phyloP scores from a whole-genome alignment of 2,329 filamentous ascomycete species.

The Claviceps fusiformis region DNA sequence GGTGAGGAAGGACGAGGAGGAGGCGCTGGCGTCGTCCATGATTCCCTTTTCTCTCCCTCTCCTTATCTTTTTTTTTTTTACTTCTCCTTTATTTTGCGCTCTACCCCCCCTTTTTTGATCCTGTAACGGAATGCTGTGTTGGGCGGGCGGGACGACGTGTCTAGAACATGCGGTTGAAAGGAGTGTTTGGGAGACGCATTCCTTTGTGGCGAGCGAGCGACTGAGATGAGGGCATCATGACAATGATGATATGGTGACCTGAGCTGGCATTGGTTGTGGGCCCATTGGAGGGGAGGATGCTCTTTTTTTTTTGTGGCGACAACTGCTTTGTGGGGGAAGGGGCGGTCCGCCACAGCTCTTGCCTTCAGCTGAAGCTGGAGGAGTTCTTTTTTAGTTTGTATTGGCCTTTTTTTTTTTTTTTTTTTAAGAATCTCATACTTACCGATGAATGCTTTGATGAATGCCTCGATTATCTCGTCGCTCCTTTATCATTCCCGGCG shows the following conservation, averaged over 20 bases:
- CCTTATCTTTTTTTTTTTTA: background rate
- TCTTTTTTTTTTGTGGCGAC: background rate
- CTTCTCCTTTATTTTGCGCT: background rate
- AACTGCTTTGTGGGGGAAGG: background rate
- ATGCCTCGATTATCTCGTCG: background rate
- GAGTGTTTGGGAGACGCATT: background rate
- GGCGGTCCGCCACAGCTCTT: background rate
- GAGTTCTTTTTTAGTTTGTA: too few species aligned
- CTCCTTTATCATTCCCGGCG: background rate
- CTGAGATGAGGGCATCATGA: background rate
- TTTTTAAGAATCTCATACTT: too few species aligned
- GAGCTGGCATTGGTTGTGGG: background rate
- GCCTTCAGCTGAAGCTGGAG: background rate
- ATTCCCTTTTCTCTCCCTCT: background rate
- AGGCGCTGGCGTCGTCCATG: constrained; percentile 7
- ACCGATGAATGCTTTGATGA: too few species aligned
- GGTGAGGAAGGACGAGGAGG: constrained; percentile 12
- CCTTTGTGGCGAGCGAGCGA: background rate
- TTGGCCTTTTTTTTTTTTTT: too few species aligned
- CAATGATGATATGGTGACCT: background rate
- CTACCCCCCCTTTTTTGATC: background rate
- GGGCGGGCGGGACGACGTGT: background rate
- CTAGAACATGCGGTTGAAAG: background rate
- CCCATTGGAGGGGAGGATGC: background rate
- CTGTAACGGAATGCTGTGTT: background rate